Evolutionary conservation across 2,329 filamentous ascomycete genomes (phyloP), one percentile per base, ranked within the genome.

Genomic region (Scytalidium lignicola): DNA sequence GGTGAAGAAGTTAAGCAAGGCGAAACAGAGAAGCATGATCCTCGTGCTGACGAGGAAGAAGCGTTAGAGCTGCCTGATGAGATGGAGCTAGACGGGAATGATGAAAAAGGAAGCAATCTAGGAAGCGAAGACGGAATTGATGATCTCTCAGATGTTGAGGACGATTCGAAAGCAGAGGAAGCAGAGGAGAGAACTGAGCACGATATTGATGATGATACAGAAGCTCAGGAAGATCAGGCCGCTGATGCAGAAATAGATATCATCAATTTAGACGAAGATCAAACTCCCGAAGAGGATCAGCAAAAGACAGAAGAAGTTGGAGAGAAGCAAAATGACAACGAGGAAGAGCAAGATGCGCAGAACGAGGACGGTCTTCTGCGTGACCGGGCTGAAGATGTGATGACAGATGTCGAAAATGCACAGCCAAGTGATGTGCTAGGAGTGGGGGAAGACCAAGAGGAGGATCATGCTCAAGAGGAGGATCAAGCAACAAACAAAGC

Each of bases 11-110:
- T 75, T 19, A 62, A 62, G 51, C 69, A 72, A 44, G 69, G 83
- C 51, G 80, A 86, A 46, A 73, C 72, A 47, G 82, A 87, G 63
- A 75, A 80, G 51, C 77, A 80, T 51, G 84, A 89, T 65, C 78
- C 82, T 5, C 77, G 86, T 65, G 73, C 80, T 12, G 76, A 85
- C 54, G 81, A 88, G 61, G 80, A 83, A 55, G 76, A 87, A 47
- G 79, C 78, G 5, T 72, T 88, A 40, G 85, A 88, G 47, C 69
- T 88, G 28, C 85, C 85, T 1, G 85, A 88, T 21, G 83, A 88
- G 55, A 79, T 89, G 67, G 77, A 86, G 52, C 74, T 88, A 52
- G 84, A 86, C 62, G 82, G 80, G 2, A 71, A 81, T 46, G 74
- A 76, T n/a, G 70, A 74, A 37, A 67, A 70, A 21, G 74, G 75